Evolutionary conservation across 2,329 filamentous ascomycete species (phyloP), one percentile per base, ranked within the genome.

Genomic region (Apiospora rasikravindrae): DNA sequence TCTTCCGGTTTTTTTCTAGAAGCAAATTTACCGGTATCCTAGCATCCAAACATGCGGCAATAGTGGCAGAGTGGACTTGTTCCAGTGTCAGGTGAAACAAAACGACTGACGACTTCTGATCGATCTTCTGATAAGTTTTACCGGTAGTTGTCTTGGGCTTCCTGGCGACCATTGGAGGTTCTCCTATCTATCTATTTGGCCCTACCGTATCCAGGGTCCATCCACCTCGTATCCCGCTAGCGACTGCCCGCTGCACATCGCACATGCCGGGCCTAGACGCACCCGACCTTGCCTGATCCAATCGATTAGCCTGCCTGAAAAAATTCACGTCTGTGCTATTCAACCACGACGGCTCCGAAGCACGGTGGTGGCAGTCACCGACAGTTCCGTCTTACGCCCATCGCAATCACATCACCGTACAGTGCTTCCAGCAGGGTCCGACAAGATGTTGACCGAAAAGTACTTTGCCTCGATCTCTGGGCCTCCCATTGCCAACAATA

Each of bases 391-490:
- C 33, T 40, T 40, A n/a, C 57, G 57, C 22, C 33, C 33, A 37
- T 40, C 57, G 57, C 57, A 64, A 64, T n/a, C 33, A 68, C 66
- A 64, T n/a, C 33, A 68, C 66, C 66, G 40, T 11, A 26, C 42
- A 47, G 44, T 45, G 11, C 10, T 14, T 68, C 66, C 26, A 33
- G 11, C 66, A 16, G 68, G 22, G 44, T 42, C 44, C 37, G 57
- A 57, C 16, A 64, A 68, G 13, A 91, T 91, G 89, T 79, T 91
- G 70, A 86, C 88, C 29, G 89, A 92, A 79, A 85, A 87, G 73
- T 89, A 91, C 79, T 85, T 91, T 75, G 88, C 88, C 47, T 84
- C 89, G 69, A 85, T 91, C 73, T 86, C 85, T 71, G 90, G 89
- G 33, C 86, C 87, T 66, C 89, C 87, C 4, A 81, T 91, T 72